Evolutionary conservation across 192 early-diverging fungal genomes (phyloP), one percentile per base, ranked within the genome.

Genomic region (Diversispora eburnea): DNA sequence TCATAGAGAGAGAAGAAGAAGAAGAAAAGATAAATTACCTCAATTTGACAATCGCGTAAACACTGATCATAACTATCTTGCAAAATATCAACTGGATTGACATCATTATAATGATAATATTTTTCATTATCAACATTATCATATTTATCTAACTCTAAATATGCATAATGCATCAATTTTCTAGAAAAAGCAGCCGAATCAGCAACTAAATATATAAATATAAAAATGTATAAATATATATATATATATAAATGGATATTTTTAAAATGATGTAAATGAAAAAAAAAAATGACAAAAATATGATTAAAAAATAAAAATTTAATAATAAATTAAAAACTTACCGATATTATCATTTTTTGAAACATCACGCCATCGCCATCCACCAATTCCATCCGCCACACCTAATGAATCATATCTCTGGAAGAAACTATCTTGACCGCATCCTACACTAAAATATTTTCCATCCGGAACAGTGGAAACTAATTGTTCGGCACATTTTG

Each of bases 351-450:
- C 54, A 17, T 69, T 66, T 6, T 15, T 10, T 61, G 46, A 8
- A 51, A 46, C 43, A 64, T 43, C 8, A 80, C 25, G 25, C 0
- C 2, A 33, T 33, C 80, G 72, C 97, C 97, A 99, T 39, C 95
- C 95, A 42, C 97, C 95, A 9, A 99, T 95, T 5, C 97, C 97
- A 75, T 97, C 95, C 6, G 95, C 94, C 5, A 97, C 94, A 17
- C 97, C 95, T 20, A 99, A 75, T 3, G 93, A 88, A 76, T 99
- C 95, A 22, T 86, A 75, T 66, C 95, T 86, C 61, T 82, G 77
- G 76, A 99, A 99, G 77, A 93, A 99, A 5, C 95, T 92, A 77
- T 99, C 97, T 80, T 99, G 95, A 39, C 97, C 97, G 41, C 91
- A 91, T 58, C 88, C 86, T 15, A 88, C 74, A 76, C 85, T 90